Percentiles rank a stretch among this genome's conserved stretches.
These are phyloP conservation scores for Podospora comata DNA, from an alignment of 495 filamentous ascomycete genomes.

Conservation along the genomic window DNA sequence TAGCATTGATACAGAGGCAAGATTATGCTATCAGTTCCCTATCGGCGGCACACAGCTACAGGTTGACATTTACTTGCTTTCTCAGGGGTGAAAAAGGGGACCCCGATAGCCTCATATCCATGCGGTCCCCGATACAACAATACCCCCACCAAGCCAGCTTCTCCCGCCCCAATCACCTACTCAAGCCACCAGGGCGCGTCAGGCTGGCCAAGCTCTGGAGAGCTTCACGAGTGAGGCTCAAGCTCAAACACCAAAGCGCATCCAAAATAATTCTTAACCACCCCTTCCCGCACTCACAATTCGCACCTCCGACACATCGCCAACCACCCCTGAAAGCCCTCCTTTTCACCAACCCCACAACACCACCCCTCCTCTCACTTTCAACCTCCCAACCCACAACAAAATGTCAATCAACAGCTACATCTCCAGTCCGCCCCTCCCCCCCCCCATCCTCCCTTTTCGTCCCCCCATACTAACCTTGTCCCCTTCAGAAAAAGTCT, in stretches of 20 bases:
- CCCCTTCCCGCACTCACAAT: not conserved
- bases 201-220: not conserved
- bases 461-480: slow-evolving; percentile 27
- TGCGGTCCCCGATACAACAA: not conserved
- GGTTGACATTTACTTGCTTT: not conserved
- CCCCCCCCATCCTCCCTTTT: not conserved
- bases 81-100: not conserved
- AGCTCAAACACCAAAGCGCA: not conserved
- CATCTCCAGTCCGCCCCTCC: slow-evolving; percentile 32
- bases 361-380: not conserved
- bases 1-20: not conserved
- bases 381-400: not conserved
- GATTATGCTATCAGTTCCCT: not conserved
- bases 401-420: slow-evolving; percentile 30
- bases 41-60: not conserved
- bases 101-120: not conserved
- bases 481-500: slow-evolving; percentile 68
- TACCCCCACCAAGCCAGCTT: not conserved
- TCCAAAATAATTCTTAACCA: not conserved
- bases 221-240: not conserved
- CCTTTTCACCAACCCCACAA: not conserved
- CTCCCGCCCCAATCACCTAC: not conserved
- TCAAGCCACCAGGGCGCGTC: not conserved
- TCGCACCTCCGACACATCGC: not conserved
- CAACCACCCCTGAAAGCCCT: not conserved